Percentiles rank a stretch among this genome's conserved stretches.
phyloP scores from a whole-genome alignment of 768 basidiomycete genomes.

The Xerocomellus amylosporus region DNA sequence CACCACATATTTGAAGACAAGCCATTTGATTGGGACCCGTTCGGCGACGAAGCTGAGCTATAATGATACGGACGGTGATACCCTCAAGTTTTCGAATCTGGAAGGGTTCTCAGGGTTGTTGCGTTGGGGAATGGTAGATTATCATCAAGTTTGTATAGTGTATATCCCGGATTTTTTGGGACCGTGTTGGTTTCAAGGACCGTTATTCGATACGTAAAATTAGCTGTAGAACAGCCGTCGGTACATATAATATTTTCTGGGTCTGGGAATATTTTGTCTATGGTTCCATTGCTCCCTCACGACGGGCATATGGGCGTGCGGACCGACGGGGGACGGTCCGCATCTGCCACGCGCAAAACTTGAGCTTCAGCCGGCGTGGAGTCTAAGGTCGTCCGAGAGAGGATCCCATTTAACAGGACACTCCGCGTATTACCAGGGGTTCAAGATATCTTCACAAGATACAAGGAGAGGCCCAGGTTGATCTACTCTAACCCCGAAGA shows the following conservation, averaged over 20 bases:
- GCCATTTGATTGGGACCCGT: constrained; percentile 32
- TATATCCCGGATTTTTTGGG: neutral
- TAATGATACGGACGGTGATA: neutral
- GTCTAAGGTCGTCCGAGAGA: no score
- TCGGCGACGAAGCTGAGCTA: constrained; percentile 27
- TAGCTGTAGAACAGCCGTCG: no score
- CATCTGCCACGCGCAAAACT: no score
- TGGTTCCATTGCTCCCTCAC: no score
- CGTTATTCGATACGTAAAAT: neutral
- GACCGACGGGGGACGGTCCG: no score
- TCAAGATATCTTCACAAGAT: no score
- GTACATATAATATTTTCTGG: neutral
- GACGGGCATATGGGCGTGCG: no score
- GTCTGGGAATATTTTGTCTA: neutral
- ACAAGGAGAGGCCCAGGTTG: no score
- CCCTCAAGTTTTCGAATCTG: neutral
- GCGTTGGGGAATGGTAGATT: neutral
- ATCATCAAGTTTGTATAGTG: constrained; percentile 8
- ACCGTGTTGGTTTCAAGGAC: neutral
- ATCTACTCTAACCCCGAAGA: no score
- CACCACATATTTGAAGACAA: constrained; percentile 29
- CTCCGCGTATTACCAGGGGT: no score
- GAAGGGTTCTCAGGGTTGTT: neutral
- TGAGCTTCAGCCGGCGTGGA: no score
- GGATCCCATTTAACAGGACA: no score